Percentiles rank a stretch among this genome's conserved stretches.
Conservation (phyloP, 768 basidiomycete species). For the Pulveroboletus ravenelii region DNA sequence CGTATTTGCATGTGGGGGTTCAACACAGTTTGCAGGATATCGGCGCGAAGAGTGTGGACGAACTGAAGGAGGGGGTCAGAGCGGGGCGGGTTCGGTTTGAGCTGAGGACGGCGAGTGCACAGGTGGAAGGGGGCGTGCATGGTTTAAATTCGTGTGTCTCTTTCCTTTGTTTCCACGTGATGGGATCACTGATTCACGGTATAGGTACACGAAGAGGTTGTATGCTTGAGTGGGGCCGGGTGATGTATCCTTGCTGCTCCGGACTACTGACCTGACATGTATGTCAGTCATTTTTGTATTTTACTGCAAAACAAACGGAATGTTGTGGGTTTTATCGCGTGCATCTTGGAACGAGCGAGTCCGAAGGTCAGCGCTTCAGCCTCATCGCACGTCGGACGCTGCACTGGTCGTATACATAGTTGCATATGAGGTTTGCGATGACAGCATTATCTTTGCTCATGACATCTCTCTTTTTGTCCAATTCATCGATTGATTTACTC, state of each 20-base stretch:
- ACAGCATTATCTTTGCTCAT: no score
- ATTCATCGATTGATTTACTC: no score
- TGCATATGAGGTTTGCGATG: no score
- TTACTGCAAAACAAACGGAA: background rate
- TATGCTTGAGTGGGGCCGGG: slow-evolving; percentile 34
- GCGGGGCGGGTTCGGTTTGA: slow-evolving; percentile 80
- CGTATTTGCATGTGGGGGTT: slow-evolving; percentile 74
- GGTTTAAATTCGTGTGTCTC: slow-evolving; percentile 84
- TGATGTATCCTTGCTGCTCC: background rate
- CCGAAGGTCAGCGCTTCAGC: no score
- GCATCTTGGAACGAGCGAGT: no score
- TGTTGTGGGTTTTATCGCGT: no score
- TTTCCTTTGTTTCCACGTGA: background rate
- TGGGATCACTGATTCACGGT: background rate
- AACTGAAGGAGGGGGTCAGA: slow-evolving; percentile 62
- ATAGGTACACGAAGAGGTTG: slow-evolving; percentile 55
- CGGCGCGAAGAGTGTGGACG: slow-evolving; percentile 64
- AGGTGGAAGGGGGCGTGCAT: slow-evolving; percentile 94
- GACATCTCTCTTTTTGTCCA: no score
- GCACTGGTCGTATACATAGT: no score
- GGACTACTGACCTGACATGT: background rate
- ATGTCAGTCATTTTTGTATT: background rate
- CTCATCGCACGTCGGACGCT: no score
- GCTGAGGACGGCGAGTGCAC: slow-evolving; percentile 89
- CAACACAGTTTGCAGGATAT: slow-evolving; percentile 96